Evolutionary conservation across 768 basidiomycete species (phyloP).

Genomic region (Boletus reticuloceps): DNA sequence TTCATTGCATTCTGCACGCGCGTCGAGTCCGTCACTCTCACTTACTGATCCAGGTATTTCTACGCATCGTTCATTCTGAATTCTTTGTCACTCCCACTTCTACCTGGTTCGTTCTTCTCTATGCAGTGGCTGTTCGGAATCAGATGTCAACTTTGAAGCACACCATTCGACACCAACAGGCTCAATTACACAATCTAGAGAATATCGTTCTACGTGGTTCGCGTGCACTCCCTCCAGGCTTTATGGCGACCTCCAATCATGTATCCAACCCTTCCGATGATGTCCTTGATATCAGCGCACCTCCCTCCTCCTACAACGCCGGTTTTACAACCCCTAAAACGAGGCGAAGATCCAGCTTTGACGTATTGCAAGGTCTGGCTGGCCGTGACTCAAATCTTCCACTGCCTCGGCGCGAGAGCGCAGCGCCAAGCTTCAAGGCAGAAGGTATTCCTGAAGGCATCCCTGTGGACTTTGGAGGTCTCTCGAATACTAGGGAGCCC

Average conservation of each 20-base stretch:
- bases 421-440: constrained; percentile 35
- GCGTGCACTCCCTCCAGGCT: constrained; percentile 50
- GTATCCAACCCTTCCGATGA: constrained; percentile 34
- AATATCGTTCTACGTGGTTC: constrained; percentile 65
- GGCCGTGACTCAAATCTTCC: constrained; percentile 77
- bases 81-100: constrained; percentile 17
- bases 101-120: constrained; percentile 27
- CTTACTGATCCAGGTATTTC: constrained; percentile 66
- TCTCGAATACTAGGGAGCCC: constrained; percentile 36
- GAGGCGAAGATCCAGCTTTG: constrained; percentile 67
- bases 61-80: constrained; percentile 21
- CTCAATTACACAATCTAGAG: constrained; percentile 70
- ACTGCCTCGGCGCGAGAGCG: constrained; percentile 56
- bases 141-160: constrained; percentile 83
- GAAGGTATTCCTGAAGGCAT: constrained; percentile 73
- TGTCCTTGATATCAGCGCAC: constrained; percentile 32
- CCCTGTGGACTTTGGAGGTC: constrained; percentile 52
- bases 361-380: constrained; percentile 65
- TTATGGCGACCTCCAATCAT: constrained; percentile 40
- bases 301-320: constrained; percentile 33
- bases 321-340: constrained; percentile 44
- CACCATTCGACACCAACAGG: constrained; percentile 80
- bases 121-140: constrained; percentile 67
- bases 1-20: constrained; percentile 46
- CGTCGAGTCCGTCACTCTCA: constrained; percentile 53